Conservation (phyloP, 2,329 filamentous ascomycete species). For the Zymoseptoria ardabiliae region DNA sequence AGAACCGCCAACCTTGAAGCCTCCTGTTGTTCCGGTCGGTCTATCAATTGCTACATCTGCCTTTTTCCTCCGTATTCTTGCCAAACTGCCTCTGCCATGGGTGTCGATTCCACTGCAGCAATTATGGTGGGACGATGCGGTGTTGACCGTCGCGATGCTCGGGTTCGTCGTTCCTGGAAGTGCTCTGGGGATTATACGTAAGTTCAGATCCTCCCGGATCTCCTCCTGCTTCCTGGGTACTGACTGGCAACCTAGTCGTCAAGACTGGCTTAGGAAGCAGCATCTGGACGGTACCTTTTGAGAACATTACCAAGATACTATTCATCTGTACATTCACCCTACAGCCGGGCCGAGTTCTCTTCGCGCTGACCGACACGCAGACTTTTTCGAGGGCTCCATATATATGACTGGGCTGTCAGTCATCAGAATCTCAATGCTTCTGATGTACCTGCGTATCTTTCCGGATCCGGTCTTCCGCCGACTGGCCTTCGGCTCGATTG, state of each 20-base stretch:
- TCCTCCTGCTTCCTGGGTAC: neutral
- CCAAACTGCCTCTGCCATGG: conserved; percentile 13
- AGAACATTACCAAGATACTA: conserved; percentile 8
- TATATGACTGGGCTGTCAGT: conserved; percentile 10
- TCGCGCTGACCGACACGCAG: neutral
- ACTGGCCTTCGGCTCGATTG: conserved; percentile 9
- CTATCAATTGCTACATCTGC: conserved; percentile 1
- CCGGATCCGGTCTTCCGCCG: conserved; percentile 6
- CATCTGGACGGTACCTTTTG: conserved; percentile 13
- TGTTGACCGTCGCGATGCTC: conserved; percentile 9
- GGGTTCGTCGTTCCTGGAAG: conserved; percentile 10
- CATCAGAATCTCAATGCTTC: conserved; percentile 14
- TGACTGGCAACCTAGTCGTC: neutral
- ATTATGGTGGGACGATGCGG: conserved; percentile 15
- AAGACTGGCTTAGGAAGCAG: neutral
- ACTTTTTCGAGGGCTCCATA: conserved; percentile 11
- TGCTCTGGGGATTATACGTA: conserved; percentile 9
- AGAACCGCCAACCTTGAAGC: conserved; percentile 3
- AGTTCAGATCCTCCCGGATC: conserved; percentile 2
- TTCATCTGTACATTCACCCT: neutral
- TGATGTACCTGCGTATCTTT: conserved; percentile 14
- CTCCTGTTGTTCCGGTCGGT: conserved; percentile 6
- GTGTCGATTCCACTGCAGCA: conserved; percentile 9
- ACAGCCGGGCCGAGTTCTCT: neutral
- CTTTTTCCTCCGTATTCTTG: conserved; percentile 10